These are phyloP conservation scores for Ophiocordyceps unilateralis DNA, from an alignment of 2,329 filamentous ascomycete species.

Conservation along the genomic window DNA sequence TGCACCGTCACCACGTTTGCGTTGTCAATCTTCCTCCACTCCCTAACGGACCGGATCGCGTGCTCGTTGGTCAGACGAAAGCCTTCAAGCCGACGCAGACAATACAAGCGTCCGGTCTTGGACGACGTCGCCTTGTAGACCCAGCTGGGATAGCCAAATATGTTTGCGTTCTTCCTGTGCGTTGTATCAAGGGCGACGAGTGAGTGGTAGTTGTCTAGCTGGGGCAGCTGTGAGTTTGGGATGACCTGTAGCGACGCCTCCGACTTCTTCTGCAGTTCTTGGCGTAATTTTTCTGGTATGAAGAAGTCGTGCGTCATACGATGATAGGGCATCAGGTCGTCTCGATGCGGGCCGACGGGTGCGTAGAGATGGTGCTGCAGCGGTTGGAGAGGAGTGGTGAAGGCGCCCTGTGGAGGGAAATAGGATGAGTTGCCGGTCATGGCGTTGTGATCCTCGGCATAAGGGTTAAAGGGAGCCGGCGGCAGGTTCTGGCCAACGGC, in stretches of 20 bases:
- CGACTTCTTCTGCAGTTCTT: constrained; percentile 77
- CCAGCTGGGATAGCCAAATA: constrained; percentile 84
- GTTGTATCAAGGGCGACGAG: constrained; percentile 76
- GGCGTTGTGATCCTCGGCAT: constrained; percentile 51
- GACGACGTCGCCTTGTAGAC: constrained; percentile 85
- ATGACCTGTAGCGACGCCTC: constrained; percentile 75
- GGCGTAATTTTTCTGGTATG: constrained; percentile 67
- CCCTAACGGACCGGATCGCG: constrained; percentile 68
- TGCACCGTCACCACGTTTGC: constrained; percentile 72
- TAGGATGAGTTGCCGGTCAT: constrained; percentile 45
- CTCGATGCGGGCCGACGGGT: constrained; percentile 64
- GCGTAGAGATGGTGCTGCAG: constrained; percentile 89
- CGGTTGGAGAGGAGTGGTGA: constrained; percentile 38
- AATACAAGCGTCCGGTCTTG: constrained; percentile 81
- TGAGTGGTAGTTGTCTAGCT: constrained; percentile 80
- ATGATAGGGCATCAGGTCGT: constrained; percentile 72
- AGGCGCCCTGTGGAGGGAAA: constrained; percentile 42
- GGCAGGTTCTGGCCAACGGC: constrained; percentile 33
- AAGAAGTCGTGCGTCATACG: constrained; percentile 83
- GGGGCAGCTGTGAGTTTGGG: constrained; percentile 57
- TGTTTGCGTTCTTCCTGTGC: constrained; percentile 57
- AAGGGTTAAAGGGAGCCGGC: constrained; percentile 50
- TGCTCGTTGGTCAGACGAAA: constrained; percentile 81
- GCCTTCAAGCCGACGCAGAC: constrained; percentile 70
- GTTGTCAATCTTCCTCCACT: constrained; percentile 75